These are phyloP conservation scores for Chaetomiaceae sp. DNA, from an alignment of 2,329 filamentous ascomycete genomes.

Conservation along the genomic window DNA sequence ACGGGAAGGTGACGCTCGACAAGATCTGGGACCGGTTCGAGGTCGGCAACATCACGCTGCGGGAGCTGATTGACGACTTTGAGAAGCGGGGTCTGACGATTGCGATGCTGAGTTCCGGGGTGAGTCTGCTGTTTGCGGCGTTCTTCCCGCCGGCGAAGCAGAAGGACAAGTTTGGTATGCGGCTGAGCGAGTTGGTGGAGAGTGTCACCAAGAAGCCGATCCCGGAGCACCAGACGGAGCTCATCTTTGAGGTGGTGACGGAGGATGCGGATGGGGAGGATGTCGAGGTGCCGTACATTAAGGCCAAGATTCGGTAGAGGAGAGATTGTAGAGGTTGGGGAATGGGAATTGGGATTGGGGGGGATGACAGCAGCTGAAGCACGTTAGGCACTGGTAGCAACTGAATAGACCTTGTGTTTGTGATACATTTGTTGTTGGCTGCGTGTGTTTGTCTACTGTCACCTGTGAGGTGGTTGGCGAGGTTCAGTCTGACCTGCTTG, in stretches of 20 bases:
- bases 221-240: slow-evolving; percentile 85
- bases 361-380: neutral
- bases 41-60: slow-evolving; percentile 76
- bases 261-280: slow-evolving; percentile 88
- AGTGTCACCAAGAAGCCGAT: slow-evolving; percentile 88
- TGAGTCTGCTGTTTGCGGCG: slow-evolving; percentile 87
- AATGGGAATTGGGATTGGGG: neutral
- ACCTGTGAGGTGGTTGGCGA: too few species aligned
- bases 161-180: slow-evolving; percentile 77
- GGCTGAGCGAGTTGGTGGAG: slow-evolving; percentile 84
- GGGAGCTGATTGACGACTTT: slow-evolving; percentile 79
- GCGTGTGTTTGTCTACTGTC: too few species aligned
- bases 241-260: slow-evolving; percentile 93
- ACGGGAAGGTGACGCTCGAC: slow-evolving; percentile 79
- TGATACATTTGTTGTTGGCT: too few species aligned
- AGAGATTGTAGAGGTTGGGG: neutral
- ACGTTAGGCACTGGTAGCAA: neutral
- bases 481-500: neutral
- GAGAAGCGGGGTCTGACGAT: slow-evolving; percentile 74
- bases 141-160: slow-evolving; percentile 79
- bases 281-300: slow-evolving; percentile 95
- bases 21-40: slow-evolving; percentile 99
- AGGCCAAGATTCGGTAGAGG: slow-evolving; percentile 63
- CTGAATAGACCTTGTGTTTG: slow-evolving; percentile 5
- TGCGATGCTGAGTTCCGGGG: slow-evolving; percentile 94